Conservation (phyloP, 306 rosid genomes). For the Cucumis hystrix region DNA sequence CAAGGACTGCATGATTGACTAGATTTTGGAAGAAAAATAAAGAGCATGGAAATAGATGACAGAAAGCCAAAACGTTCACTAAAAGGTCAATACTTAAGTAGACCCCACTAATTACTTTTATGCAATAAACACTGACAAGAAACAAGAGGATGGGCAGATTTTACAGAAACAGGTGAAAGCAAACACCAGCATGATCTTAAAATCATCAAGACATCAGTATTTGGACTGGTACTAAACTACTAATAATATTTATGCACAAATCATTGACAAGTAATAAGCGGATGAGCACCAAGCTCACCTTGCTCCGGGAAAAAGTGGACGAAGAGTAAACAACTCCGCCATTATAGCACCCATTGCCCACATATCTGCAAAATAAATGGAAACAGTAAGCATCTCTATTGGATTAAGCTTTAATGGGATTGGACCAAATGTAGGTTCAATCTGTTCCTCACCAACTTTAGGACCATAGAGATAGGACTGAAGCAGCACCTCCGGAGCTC, state of each 20-base stretch:
- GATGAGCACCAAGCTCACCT: conserved; percentile 29
- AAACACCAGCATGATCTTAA: neutral
- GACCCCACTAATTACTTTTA: neutral
- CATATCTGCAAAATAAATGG: conserved; percentile 39
- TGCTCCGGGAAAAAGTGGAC: conserved; percentile 86
- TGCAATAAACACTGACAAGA: neutral
- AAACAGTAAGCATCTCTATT: neutral
- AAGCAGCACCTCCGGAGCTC: conserved; percentile 98
- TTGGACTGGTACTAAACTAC: neutral
- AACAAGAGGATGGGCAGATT: neutral
- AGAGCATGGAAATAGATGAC: neutral
- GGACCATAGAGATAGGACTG: conserved; percentile 71
- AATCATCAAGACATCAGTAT: neutral
- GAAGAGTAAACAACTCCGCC: conserved; percentile 84
- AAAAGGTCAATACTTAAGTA: neutral
- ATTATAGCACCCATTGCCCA: conserved; percentile 99
- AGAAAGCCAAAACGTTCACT: neutral
- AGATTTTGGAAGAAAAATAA: neutral
- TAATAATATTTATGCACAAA: neutral
- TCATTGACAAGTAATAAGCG: neutral
- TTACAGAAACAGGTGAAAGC: neutral
- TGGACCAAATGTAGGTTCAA: neutral
- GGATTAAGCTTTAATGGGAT: neutral
- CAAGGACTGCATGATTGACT: neutral
- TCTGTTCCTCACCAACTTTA: conserved; percentile 73